Evolutionary conservation across 805 yeast genomes (phyloP), one percentile per base, ranked within the genome.

Genomic region (Candida silvicultrix): DNA sequence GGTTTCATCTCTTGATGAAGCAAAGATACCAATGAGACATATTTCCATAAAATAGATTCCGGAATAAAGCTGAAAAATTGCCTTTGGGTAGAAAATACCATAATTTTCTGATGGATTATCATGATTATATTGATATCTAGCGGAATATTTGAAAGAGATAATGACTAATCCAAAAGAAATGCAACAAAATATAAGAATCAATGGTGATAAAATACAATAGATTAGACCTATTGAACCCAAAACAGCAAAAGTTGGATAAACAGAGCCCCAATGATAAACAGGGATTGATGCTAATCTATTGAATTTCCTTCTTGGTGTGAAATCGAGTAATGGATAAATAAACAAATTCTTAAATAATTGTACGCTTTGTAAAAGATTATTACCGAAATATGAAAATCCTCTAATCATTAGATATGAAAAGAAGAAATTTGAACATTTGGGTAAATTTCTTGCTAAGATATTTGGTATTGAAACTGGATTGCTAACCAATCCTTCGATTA

Each of bases 371-470:
- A 89, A 57, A 37, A 90, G 69, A 49, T 80, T 80, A 47, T 78
- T 80, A 0, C 96, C 96, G 50, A 84, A 78, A 45, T 85, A 79
- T 1, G 90, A 77, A 46, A 89, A 66, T 0, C 95, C 92, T 63
- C 85, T 82, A 31, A 89, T 70, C 0, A 87, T 66, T 35, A 89
- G 68, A 57, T 83, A 88, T 3, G 90, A 85, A 61, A 83, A 83
- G 66, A 89, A 90, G 58, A 90, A 89, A 39, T 83, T 86, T 1
- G 96, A 83, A 21, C 95, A 85, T 57, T 85, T 85, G 0, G 97
- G 96, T 32, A 90, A 70, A 54, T 89, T 86, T 14, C 75, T 73
- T 0, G 96, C 96, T 21, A 89, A 69, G 45, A 87, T 63, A 6
- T 78, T 70, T 1, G 94, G 89, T 12, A 86, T 76, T 0, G 87